These are phyloP conservation scores for Magnusiomyces magnusii DNA, from an alignment of 1,139 yeast species.

Conservation along the genomic window DNA sequence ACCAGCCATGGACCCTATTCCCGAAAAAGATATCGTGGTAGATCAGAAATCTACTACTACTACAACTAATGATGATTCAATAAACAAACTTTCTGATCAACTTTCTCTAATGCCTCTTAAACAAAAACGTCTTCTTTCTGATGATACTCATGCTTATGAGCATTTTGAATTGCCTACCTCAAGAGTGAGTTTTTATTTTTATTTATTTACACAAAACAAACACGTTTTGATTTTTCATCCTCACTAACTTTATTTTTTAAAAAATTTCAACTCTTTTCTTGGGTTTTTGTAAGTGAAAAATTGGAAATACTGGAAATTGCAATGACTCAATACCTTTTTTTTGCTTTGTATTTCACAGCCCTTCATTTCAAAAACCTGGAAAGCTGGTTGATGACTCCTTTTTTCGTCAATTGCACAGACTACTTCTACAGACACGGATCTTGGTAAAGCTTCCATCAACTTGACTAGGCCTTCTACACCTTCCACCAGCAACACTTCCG, in stretches of 20 bases:
- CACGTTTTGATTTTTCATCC: too few relatives aligned
- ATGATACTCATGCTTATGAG: slow-evolving; percentile 29
- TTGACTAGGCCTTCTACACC: neutral
- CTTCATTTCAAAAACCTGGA: neutral
- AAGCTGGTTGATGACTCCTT: neutral
- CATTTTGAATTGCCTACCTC: slow-evolving; percentile 31
- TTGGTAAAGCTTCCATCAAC: neutral
- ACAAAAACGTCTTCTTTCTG: slow-evolving; percentile 27
- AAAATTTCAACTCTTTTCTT: too few relatives aligned
- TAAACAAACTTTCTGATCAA: slow-evolving; percentile 9
- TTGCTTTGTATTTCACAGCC: too few relatives aligned
- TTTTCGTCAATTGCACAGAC: neutral
- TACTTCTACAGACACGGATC: neutral
- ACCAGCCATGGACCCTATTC: neutral
- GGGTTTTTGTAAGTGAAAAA: too few relatives aligned
- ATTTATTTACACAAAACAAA: too few relatives aligned
- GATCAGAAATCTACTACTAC: neutral
- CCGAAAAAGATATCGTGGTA: neutral
- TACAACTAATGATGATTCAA: neutral
- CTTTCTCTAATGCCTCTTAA: slow-evolving; percentile 21
- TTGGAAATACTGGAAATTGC: too few relatives aligned
- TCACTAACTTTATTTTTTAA: too few relatives aligned
- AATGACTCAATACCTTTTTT: too few relatives aligned
- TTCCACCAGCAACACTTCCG: neutral
- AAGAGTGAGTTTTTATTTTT: slow-evolving; percentile 18